phyloP scores from a whole-genome alignment of 106 monocot species.

The Allium fistulosum region DNA sequence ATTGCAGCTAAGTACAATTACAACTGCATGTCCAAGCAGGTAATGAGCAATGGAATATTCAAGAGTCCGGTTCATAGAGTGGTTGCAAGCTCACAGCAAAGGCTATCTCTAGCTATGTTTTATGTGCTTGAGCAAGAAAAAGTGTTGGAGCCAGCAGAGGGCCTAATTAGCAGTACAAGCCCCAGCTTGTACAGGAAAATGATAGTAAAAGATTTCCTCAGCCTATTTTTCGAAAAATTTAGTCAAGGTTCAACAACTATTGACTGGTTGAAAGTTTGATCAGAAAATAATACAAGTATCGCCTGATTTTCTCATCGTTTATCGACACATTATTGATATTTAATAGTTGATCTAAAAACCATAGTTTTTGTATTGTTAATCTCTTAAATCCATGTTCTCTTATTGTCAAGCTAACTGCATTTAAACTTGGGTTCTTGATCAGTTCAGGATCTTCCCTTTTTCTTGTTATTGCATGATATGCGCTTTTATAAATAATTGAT shows the following conservation, averaged over 20 bases:
- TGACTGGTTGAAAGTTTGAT: slow-evolving; percentile 22
- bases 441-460: too few relatives aligned
- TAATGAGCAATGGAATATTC: slow-evolving; percentile 46
- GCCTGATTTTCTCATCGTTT: too few relatives aligned
- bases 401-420: too few relatives aligned
- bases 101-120: slow-evolving; percentile 38
- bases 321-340: too few relatives aligned
- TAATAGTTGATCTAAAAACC: too few relatives aligned
- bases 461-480: too few relatives aligned
- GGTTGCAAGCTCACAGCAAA: slow-evolving; percentile 23
- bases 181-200: slow-evolving; percentile 32
- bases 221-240: slow-evolving; percentile 13
- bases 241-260: slow-evolving; percentile 18
- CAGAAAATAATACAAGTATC: neutral
- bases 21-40: slow-evolving; percentile 13
- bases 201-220: slow-evolving; percentile 18
- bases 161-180: slow-evolving; percentile 18
- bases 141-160: slow-evolving; percentile 19
- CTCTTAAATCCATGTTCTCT: too few relatives aligned
- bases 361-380: too few relatives aligned
- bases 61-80: slow-evolving; percentile 41
- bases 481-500: too few relatives aligned
- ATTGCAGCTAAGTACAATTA: neutral
- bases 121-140: slow-evolving; percentile 15
- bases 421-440: too few relatives aligned